phyloP scores from a whole-genome alignment of 31 red algal genomes.

The Porphyra umbilicalis region DNA sequence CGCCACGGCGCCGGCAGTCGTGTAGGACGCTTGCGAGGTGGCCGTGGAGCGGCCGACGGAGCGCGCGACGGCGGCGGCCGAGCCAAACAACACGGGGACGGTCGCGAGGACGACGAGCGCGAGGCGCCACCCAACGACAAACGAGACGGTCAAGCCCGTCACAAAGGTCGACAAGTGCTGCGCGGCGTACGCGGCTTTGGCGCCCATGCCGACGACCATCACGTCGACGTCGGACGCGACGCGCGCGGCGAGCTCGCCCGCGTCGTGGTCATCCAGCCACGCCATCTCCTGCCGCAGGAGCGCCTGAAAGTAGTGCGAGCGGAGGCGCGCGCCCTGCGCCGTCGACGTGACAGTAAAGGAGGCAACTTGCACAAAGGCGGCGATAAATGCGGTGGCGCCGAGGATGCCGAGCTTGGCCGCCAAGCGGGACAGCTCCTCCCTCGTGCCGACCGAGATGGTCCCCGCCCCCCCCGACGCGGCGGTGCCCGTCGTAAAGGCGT shows the following conservation, averaged over 20 bases:
- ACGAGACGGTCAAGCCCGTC: constrained; percentile 57
- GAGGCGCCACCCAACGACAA: constrained; percentile 42
- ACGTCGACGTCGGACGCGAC: constrained; percentile 66
- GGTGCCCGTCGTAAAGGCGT: background rate
- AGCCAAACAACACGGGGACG: constrained; percentile 28
- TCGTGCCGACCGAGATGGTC: background rate
- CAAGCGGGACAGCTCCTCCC: constrained; percentile 15
- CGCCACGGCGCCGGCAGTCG: constrained; percentile 51
- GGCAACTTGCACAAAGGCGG: constrained; percentile 35
- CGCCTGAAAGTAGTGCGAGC: constrained; percentile 25
- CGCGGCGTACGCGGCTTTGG: constrained; percentile 40
- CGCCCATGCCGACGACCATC: constrained; percentile 51
- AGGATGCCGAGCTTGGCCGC: constrained; percentile 49
- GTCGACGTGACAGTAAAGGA: constrained; percentile 23
- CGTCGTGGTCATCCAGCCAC: constrained; percentile 39
- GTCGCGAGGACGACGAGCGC: constrained; percentile 49
- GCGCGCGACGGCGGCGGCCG: constrained; percentile 37
- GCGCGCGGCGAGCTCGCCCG: constrained; percentile 60
- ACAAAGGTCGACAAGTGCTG: constrained; percentile 66
- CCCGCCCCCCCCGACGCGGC: background rate
- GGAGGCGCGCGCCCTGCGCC: constrained; percentile 31
- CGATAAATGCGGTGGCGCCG: constrained; percentile 36
- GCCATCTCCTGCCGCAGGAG: constrained; percentile 60
- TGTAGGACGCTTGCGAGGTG: constrained; percentile 42
- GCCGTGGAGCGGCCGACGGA: constrained; percentile 22